Conservation (phyloP, 768 basidiomycete genomes). For the Naganishia friedmannii region DNA sequence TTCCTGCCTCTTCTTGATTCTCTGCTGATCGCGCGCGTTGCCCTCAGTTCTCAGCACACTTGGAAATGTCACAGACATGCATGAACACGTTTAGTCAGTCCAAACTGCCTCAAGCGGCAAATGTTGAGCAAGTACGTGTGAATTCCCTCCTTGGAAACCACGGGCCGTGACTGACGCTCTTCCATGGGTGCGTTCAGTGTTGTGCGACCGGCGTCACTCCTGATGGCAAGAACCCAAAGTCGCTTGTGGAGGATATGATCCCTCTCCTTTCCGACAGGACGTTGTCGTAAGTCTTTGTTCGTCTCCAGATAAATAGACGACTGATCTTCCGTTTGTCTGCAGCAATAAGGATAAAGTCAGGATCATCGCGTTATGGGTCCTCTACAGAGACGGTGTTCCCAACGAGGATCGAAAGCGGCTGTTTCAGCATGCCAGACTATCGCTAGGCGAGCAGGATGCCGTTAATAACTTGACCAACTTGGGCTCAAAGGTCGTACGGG, state of each 20-base stretch:
- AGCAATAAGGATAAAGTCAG: constrained; percentile 92
- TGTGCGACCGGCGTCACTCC: constrained; percentile 88
- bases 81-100: constrained; percentile 89
- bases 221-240: constrained; percentile 92
- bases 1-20: background rate
- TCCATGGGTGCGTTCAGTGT: constrained; percentile 57
- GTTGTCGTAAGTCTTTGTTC: constrained; percentile 64
- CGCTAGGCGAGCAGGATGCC: constrained; percentile 85
- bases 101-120: constrained; percentile 75
- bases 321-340: constrained; percentile 17
- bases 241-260: constrained; percentile 96
- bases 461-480: constrained; percentile 79
- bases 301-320: background rate
- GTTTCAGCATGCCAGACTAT: constrained; percentile 89
- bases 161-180: background rate
- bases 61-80: constrained; percentile 96
- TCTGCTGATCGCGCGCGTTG: background rate
- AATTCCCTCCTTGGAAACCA: background rate
- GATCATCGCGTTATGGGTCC: constrained; percentile 90
- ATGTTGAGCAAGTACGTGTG: constrained; percentile 75
- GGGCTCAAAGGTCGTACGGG: constrained; percentile 79
- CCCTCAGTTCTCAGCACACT: constrained; percentile 82
- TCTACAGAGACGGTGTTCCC: constrained; percentile 93
- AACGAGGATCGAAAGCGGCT: constrained; percentile 91
- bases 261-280: constrained; percentile 84